These are phyloP conservation scores for Amphichorda felina DNA, from an alignment of 2,329 filamentous ascomycete species.

Conservation along the genomic window DNA sequence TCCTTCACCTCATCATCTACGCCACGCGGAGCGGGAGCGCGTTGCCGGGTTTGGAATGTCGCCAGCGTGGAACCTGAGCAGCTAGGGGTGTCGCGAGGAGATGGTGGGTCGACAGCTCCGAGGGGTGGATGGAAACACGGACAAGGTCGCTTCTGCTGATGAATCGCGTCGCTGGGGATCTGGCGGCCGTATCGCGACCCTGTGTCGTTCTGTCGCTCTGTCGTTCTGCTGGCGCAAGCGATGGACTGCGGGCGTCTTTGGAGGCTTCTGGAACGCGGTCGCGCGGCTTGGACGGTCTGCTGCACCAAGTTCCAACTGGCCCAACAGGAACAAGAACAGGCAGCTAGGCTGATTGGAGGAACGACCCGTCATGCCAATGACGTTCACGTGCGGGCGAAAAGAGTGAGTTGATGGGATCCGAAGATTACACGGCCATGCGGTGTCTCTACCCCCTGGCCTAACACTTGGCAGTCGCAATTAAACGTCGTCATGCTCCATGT, in stretches of 20 bases:
- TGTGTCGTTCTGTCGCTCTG: not conserved
- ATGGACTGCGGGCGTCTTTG: not conserved
- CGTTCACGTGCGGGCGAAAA: constrained; percentile 3
- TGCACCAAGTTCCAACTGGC: too few species aligned
- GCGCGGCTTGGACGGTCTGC: constrained; percentile 1
- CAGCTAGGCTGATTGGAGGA: constrained; percentile 3
- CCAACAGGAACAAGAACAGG: not conserved
- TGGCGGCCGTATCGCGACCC: not conserved
- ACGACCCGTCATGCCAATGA: constrained; percentile 1
- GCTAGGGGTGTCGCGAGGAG: not conserved
- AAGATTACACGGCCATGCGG: not conserved
- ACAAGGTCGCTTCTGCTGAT: not conserved
- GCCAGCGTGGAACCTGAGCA: not conserved
- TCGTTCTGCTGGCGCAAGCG: not conserved
- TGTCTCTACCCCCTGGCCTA: too few species aligned
- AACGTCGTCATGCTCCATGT: too few species aligned
- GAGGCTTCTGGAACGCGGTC: constrained; percentile 1
- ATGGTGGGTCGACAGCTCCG: not conserved
- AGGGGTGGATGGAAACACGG: too few species aligned
- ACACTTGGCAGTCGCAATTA: too few species aligned
- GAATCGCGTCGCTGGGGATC: not conserved
- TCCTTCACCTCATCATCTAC: constrained; percentile 1
- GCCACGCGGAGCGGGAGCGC: not conserved
- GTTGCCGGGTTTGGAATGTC: not conserved
- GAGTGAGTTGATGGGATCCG: not conserved